Percentiles rank a stretch among this genome's conserved stretches.
These are phyloP conservation scores for Phylloporus sp. DNA, from an alignment of 768 basidiomycete species.

Conservation along the genomic window DNA sequence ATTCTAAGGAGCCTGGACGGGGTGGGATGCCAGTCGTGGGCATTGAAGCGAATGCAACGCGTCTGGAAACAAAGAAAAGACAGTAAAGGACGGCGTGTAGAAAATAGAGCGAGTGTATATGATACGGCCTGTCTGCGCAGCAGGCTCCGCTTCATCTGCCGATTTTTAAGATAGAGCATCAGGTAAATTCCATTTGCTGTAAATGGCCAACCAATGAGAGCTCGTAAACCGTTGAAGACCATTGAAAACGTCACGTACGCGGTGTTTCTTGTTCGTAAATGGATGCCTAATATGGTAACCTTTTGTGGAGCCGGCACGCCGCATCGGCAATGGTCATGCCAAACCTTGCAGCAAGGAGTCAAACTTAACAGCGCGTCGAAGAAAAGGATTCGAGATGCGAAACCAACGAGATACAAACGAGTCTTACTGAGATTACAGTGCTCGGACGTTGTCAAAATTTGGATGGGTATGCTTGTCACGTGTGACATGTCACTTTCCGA, in stretches of 20 bases:
- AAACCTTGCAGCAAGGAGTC: background rate
- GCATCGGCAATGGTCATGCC: background rate
- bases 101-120: constrained; percentile 12
- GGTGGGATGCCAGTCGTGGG: constrained; percentile 3
- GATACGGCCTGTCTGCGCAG: background rate
- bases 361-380: too few relatives aligned
- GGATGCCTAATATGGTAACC: constrained; percentile 23
- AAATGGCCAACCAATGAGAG: too few relatives aligned
- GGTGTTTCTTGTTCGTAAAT: constrained; percentile 37
- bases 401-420: background rate
- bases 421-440: too few relatives aligned
- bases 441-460: too few relatives aligned
- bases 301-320: background rate
- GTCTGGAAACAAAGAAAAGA: constrained; percentile 5
- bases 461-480: constrained; percentile 9
- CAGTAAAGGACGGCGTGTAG: constrained; percentile 11
- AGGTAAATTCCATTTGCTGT: too few relatives aligned
- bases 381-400: background rate
- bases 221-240: too few relatives aligned
- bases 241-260: too few relatives aligned
- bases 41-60: constrained; percentile 9
- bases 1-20: constrained; percentile 22
- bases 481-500: constrained; percentile 20
- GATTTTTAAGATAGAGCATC: too few relatives aligned
- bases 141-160: too few relatives aligned